Evolutionary conservation across 75 land plant species (phyloP).

Genomic region (Adiantum capillusveneris): DNA sequence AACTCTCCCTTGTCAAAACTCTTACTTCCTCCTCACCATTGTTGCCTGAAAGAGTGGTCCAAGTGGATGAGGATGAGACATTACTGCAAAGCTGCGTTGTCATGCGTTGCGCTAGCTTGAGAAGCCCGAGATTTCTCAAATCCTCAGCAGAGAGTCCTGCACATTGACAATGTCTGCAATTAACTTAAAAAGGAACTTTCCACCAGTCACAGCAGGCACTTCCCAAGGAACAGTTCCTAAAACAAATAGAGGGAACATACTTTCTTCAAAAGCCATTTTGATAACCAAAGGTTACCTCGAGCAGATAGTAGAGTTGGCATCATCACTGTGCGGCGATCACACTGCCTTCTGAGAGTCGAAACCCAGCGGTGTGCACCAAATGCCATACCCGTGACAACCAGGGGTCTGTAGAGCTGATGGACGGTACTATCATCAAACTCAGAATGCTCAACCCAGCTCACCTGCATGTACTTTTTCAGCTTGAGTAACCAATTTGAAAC

Average conservation of each 20-base stretch:
- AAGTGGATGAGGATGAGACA: conserved; percentile 13
- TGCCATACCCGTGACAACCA: conserved; percentile 54
- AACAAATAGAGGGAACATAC: no score
- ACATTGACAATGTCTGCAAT: neutral
- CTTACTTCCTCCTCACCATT: conserved; percentile 21
- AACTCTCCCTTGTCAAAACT: conserved; percentile 20
- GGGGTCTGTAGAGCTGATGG: conserved; percentile 45
- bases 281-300: no score
- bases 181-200: no score
- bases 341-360: conserved; percentile 56
- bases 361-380: conserved; percentile 84
- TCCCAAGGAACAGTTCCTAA: no score
- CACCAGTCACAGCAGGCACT: no score
- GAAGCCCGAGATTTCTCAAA: conserved; percentile 11
- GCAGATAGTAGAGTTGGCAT: no score
- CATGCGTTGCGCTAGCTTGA: conserved; percentile 33
- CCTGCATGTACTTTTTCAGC: no score
- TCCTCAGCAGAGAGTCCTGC: neutral
- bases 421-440: conserved; percentile 56
- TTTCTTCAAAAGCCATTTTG: no score
- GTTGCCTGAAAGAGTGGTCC: conserved; percentile 20
- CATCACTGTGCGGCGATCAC: conserved; percentile 22
- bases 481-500: no score
- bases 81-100: conserved; percentile 18
- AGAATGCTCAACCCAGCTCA: conserved; percentile 71